phyloP scores from a whole-genome alignment of 371 early-diverging fungal species.

The Basidiobolus meristosporus region DNA sequence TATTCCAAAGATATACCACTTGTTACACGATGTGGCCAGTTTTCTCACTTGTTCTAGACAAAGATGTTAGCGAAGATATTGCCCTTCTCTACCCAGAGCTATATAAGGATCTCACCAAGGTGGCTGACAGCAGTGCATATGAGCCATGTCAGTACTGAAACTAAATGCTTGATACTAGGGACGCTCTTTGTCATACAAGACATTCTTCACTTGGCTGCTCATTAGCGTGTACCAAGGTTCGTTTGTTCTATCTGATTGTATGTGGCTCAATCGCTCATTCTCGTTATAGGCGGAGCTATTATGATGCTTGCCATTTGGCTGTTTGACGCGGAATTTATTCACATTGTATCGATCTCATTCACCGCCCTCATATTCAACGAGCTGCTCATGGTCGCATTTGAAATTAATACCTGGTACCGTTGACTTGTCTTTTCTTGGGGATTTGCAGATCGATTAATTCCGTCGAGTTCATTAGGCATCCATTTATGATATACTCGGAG shows the following conservation, averaged over 20 bases:
- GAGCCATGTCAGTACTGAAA: neutral
- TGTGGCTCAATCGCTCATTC: neutral
- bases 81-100: slow-evolving; percentile 93
- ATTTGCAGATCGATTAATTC: neutral
- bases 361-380: slow-evolving; percentile 95
- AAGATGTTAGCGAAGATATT: slow-evolving; percentile 81
- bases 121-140: slow-evolving; percentile 3
- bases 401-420: slow-evolving; percentile 76
- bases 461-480: slow-evolving; percentile 29
- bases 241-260: neutral
- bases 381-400: slow-evolving; percentile 93
- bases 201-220: slow-evolving; percentile 89
- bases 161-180: slow-evolving; percentile 36
- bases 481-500: slow-evolving; percentile 69
- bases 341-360: slow-evolving; percentile 93
- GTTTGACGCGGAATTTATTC: slow-evolving; percentile 90
- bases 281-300: slow-evolving; percentile 54
- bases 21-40: slow-evolving; percentile 96
- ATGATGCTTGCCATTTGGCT: slow-evolving; percentile 89
- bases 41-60: slow-evolving; percentile 84
- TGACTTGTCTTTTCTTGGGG: neutral
- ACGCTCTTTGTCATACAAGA: slow-evolving; percentile 72
- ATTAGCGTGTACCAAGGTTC: slow-evolving; percentile 92
- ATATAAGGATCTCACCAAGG: slow-evolving; percentile 89
- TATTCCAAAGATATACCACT: slow-evolving; percentile 78